phyloP scores from a whole-genome alignment of 805 yeast species.

The Candida bentonensis region DNA sequence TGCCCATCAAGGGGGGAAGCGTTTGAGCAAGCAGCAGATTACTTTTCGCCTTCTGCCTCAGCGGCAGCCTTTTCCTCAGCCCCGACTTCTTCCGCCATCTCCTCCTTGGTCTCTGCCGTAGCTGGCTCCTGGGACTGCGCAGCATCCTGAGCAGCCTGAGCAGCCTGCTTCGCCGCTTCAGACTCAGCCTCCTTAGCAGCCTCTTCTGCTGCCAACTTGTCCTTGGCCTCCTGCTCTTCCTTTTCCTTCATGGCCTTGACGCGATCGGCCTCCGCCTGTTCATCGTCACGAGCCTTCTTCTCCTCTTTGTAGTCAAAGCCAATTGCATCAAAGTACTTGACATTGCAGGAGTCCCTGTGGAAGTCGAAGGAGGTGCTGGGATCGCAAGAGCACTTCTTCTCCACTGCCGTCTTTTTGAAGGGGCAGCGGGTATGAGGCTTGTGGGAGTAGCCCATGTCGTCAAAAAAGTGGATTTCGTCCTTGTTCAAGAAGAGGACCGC shows the following conservation, averaged over 20 bases:
- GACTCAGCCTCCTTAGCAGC: background rate
- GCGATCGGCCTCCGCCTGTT: background rate
- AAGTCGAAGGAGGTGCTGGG: conserved; percentile 20
- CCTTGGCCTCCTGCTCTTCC: background rate
- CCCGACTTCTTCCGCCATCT: no score
- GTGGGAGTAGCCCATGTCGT: conserved; percentile 75
- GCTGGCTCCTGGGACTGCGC: no score
- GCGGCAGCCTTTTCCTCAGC: no score
- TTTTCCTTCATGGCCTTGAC: background rate
- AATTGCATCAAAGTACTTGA: background rate
- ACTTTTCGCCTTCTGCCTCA: no score
- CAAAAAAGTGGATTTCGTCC: conserved; percentile 64
- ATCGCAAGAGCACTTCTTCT: conserved; percentile 42
- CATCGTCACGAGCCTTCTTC: background rate
- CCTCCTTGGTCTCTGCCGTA: no score
- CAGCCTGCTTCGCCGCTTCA: no score
- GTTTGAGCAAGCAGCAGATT: no score
- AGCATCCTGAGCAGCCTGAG: no score
- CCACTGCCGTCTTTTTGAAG: conserved; percentile 32
- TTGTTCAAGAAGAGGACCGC: conserved; percentile 63
- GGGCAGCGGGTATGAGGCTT: conserved; percentile 75
- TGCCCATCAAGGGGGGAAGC: no score
- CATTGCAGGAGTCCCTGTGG: background rate
- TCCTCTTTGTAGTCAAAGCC: background rate
- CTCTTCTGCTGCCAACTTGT: background rate